phyloP scores from a whole-genome alignment of 2,329 filamentous ascomycete genomes.

The Fusarium newnesense region DNA sequence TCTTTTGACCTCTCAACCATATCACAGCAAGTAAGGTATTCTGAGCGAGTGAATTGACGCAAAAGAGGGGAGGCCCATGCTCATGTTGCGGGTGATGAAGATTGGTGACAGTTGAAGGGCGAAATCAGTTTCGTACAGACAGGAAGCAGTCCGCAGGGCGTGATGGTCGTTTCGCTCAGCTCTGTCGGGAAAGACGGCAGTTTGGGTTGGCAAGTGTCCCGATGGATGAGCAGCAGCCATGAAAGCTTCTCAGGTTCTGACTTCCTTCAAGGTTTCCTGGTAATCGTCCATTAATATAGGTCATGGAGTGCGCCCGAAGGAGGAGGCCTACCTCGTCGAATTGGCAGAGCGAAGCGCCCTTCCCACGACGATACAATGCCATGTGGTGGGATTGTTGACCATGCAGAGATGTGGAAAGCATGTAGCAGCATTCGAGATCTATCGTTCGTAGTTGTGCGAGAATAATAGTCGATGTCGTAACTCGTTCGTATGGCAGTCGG shows the following conservation, averaged over 20 bases:
- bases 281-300: neutral
- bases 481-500: neutral
- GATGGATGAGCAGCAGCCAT: neutral
- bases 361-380: too few species aligned
- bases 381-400: neutral
- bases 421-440: neutral
- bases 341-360: neutral
- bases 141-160: neutral
- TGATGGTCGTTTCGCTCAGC: neutral
- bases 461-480: neutral
- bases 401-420: neutral
- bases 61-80: neutral
- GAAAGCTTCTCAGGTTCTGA: neutral
- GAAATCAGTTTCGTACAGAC: neutral
- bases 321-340: too few species aligned
- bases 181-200: neutral
- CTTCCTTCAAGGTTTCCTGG: neutral
- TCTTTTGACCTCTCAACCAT: too few species aligned
- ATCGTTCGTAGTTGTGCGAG: neutral
- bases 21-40: neutral
- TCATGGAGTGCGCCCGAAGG: neutral
- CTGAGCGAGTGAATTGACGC: neutral
- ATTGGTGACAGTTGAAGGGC: too few species aligned
- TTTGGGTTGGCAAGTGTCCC: neutral
- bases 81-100: neutral